These are phyloP conservation scores for Sphagnum contortum DNA, from an alignment of 225 moss, liverwort and hornwort genomes.

Conservation along the genomic window DNA sequence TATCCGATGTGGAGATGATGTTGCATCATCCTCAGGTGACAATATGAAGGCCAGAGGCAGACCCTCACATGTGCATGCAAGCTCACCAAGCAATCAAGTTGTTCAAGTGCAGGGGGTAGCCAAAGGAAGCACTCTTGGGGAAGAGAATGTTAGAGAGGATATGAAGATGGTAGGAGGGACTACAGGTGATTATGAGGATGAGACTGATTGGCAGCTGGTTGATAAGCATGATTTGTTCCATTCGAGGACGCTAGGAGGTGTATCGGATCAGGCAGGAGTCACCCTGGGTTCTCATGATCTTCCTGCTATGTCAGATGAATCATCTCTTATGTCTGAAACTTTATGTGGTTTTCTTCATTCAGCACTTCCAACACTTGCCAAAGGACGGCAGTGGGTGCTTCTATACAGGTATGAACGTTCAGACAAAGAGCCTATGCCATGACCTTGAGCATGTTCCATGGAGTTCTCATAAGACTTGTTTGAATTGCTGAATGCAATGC, in stretches of 20 bases:
- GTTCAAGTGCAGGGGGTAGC: constrained; percentile 10
- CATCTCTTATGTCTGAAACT: constrained; percentile 48
- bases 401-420: constrained; percentile 44
- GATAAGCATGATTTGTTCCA: constrained; percentile 62
- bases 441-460: no score
- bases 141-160: constrained; percentile 13
- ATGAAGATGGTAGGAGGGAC: constrained; percentile 16
- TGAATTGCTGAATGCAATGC: no score
- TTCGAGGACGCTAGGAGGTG: constrained; percentile 13
- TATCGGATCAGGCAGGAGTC: constrained; percentile 11
- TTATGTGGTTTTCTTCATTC: constrained; percentile 62
- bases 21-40: constrained; percentile 16
- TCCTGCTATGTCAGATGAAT: constrained; percentile 65
- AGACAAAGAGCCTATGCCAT: no score
- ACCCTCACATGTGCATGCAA: constrained; percentile 4
- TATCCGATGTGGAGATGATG: constrained; percentile 35
- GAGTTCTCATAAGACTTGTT: no score
- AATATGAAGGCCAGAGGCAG: constrained; percentile 17
- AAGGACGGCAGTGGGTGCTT: constrained; percentile 83
- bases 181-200: constrained; percentile 61
- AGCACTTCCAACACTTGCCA: constrained; percentile 70
- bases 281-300: constrained; percentile 29
- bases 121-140: constrained; percentile 14
- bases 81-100: constrained; percentile 18
- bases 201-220: constrained; percentile 89